phyloP scores from a whole-genome alignment of 371 early-diverging fungal genomes.

The Choanephora cucurbitarum region DNA sequence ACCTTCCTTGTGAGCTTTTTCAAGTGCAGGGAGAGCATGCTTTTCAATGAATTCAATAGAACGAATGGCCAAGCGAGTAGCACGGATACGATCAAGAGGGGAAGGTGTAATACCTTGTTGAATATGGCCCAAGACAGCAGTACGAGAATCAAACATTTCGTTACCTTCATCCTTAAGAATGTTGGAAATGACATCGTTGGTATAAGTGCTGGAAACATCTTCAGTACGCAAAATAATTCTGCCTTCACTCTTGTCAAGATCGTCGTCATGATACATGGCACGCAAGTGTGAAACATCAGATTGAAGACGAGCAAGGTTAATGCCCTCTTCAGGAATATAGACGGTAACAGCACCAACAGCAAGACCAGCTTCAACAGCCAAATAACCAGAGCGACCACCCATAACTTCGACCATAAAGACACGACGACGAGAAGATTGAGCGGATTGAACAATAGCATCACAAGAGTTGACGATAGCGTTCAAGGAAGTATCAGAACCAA shows the following conservation, averaged over 20 bases:
- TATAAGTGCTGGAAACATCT: constrained; percentile 81
- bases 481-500: constrained; percentile 97
- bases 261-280: constrained; percentile 74
- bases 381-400: constrained; percentile 96
- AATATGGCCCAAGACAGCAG: constrained; percentile 93
- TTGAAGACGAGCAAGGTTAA: constrained; percentile 78
- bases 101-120: constrained; percentile 97
- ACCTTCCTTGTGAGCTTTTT: constrained; percentile 30
- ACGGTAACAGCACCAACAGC: constrained; percentile 91
- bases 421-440: constrained; percentile 86
- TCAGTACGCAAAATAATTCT: constrained; percentile 87
- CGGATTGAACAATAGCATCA: constrained; percentile 93
- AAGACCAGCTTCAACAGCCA: constrained; percentile 92
- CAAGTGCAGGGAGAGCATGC: constrained; percentile 36
- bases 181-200: constrained; percentile 86
- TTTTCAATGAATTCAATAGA: constrained; percentile 63
- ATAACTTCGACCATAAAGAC: constrained; percentile 99
- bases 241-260: constrained; percentile 72
- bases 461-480: constrained; percentile 95
- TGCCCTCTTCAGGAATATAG: constrained; percentile 96
- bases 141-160: constrained; percentile 89
- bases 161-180: constrained; percentile 95
- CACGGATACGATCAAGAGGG: constrained; percentile 96
- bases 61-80: constrained; percentile 81
- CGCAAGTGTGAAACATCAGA: constrained; percentile 84